Evolutionary conservation across 805 yeast genomes (phyloP), one percentile per base, ranked within the genome.

Genomic region (Candida palmyrensis): DNA sequence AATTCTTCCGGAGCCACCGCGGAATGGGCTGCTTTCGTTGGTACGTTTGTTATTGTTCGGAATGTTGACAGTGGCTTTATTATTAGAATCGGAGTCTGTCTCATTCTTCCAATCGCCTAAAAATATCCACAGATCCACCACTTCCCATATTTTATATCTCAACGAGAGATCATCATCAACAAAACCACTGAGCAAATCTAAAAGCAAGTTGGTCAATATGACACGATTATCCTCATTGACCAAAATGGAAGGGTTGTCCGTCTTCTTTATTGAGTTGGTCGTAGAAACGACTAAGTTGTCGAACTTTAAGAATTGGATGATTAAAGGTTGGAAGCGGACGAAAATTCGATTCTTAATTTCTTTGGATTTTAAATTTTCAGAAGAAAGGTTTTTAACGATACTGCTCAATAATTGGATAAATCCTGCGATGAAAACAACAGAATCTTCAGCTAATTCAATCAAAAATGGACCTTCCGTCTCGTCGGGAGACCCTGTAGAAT

Each of bases 371-470:
- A 51, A 56, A 15, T 41, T 41, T 8, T 36, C 34, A 4, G 51
- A 38, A 4, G 51, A 27, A 18, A 59, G 44, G 37, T 64, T 61
- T 25, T 44, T 47, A 6, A 59, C 57, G 9, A 66, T 49, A 5
- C 56, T 45, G 2, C 68, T 54, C 9, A 88, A 61, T 31, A 92
- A 59, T 17, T 83, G 77, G 37, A 87, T 62, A 44, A 84, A 78
- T 0, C 95, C 83, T 0, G 89, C 73, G 5, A 88, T 63, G 33
- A 84, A 77, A 6, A 86, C 70, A 6, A 85, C 59, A 0, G 89
- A 82, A 51, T 88, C 96, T 42, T 86, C 95, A 22, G 84, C 82
- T 20, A 88, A 62, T 32, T 81, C 86, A 8, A 66, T 57, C 6
- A 55, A 34, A 11, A 57, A 47, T 19, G 47, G 68, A 21, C 68